These are phyloP conservation scores for Vitis labrusca DNA, from an alignment of 164 flowering plant genomes.

Conservation along the genomic window DNA sequence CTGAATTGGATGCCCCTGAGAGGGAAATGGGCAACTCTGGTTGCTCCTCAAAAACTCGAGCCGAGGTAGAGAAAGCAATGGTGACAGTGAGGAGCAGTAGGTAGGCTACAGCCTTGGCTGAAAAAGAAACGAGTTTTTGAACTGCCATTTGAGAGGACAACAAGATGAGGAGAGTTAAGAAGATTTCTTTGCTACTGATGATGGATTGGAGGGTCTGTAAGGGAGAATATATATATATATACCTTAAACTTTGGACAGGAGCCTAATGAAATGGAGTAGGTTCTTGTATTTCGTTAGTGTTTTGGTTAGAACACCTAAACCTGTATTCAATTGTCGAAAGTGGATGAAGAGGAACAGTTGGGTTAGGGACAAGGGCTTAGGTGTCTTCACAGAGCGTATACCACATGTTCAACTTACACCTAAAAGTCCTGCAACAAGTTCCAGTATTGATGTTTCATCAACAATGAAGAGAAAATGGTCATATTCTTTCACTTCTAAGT, in stretches of 20 bases:
- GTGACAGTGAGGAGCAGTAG: conserved; percentile 37
- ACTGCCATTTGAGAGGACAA: conserved; percentile 20
- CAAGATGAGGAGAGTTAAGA: not conserved
- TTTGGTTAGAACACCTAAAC: not conserved
- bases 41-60: conserved; percentile 42
- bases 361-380: not conserved
- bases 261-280: too few relatives aligned
- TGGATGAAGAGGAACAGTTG: conserved; percentile 2
- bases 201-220: not conserved
- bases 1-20: not conserved
- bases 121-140: conserved; percentile 4
- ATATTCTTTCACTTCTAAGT: not conserved
- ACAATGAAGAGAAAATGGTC: not conserved
- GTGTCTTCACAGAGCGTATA: not conserved
- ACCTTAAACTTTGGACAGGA: not conserved
- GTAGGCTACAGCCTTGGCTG: conserved; percentile 20
- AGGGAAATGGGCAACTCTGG: conserved; percentile 18
- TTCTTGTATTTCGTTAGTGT: not conserved
- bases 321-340: not conserved
- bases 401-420: not conserved
- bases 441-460: not conserved
- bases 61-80: conserved; percentile 32
- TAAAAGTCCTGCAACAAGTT: not conserved
- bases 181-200: not conserved
- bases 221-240: not conserved